A percentile compares a stretch with the other conserved stretches of the same genome.
Evolutionary conservation across 164 flowering plant species (phyloP).

Genomic region (Vitis cinerea): DNA sequence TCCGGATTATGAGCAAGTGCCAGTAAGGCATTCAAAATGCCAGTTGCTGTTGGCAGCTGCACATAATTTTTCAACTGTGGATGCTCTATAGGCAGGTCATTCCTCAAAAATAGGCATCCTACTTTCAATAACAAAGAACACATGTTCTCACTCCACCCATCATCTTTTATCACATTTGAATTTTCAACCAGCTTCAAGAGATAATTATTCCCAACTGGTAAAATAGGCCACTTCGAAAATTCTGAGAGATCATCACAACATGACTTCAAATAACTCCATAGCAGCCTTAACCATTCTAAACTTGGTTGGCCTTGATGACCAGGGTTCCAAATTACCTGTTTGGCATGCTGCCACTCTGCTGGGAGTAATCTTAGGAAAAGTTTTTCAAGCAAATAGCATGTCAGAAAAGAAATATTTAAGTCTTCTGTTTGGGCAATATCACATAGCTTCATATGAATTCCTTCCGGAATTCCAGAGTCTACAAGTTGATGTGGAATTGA

Average conservation of each 20-base stretch:
- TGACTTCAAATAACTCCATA: conserved; percentile 80
- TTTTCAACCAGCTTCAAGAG: conserved; percentile 69
- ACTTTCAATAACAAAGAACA: conserved; percentile 67
- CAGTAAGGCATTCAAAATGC: conserved; percentile 75
- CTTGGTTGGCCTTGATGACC: conserved; percentile 76
- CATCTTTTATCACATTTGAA: conserved; percentile 76
- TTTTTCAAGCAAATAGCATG: conserved; percentile 72
- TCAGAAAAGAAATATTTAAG: conserved; percentile 63
- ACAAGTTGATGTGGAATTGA: conserved; percentile 70
- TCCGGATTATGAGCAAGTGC: conserved; percentile 51
- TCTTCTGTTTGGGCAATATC: conserved; percentile 59
- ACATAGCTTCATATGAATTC: conserved; percentile 52
- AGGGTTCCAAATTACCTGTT: conserved; percentile 75
- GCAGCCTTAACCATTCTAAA: conserved; percentile 70
- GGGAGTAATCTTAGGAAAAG: conserved; percentile 71
- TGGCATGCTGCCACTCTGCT: conserved; percentile 72
- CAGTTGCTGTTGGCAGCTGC: conserved; percentile 74
- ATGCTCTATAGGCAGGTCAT: conserved; percentile 70
- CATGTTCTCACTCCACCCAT: conserved; percentile 99
- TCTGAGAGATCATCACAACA: conserved; percentile 73
- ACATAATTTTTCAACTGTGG: conserved; percentile 70
- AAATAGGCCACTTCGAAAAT: conserved; percentile 86
- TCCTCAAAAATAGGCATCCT: conserved; percentile 76
- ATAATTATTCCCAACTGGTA: conserved; percentile 62
- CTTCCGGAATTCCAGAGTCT: conserved; percentile 62